phyloP scores from a whole-genome alignment of 2,329 filamentous ascomycete species.

The Phialocephala sp. region DNA sequence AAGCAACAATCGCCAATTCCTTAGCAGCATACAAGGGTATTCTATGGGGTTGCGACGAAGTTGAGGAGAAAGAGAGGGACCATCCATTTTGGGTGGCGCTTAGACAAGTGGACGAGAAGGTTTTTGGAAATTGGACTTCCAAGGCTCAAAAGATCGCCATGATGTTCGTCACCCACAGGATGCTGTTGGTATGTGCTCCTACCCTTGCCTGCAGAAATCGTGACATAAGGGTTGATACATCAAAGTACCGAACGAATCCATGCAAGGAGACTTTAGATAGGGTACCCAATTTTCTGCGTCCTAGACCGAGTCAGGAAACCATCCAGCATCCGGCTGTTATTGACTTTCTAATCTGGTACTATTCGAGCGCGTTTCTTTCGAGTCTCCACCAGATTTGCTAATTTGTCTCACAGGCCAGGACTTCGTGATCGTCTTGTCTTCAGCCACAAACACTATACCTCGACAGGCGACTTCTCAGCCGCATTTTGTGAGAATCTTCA shows the following conservation, averaged over 20 bases:
- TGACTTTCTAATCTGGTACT: not conserved
- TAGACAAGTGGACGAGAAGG: not conserved
- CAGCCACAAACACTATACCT: constrained; percentile 8
- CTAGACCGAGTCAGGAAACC: not conserved
- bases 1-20: not conserved
- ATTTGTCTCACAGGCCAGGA: not conserved
- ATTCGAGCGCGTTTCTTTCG: not conserved
- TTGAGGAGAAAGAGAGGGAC: not conserved
- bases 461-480: not conserved
- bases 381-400: not conserved
- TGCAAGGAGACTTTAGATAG: not conserved
- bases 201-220: not conserved
- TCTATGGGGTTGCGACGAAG: not conserved
- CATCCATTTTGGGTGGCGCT: not conserved
- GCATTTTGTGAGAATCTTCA: not conserved
- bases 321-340: constrained; percentile 1
- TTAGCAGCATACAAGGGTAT: not conserved
- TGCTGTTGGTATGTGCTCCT: not conserved
- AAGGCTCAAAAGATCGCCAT: constrained; percentile 1
- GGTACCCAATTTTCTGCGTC: not conserved
- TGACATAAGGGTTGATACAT: not conserved
- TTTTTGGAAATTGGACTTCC: not conserved
- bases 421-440: not conserved
- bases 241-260: not conserved
- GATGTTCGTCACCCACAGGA: not conserved